Evolutionary conservation across 2,329 filamentous ascomycete species (phyloP).

Genomic region (Periconia macrospinosa): DNA sequence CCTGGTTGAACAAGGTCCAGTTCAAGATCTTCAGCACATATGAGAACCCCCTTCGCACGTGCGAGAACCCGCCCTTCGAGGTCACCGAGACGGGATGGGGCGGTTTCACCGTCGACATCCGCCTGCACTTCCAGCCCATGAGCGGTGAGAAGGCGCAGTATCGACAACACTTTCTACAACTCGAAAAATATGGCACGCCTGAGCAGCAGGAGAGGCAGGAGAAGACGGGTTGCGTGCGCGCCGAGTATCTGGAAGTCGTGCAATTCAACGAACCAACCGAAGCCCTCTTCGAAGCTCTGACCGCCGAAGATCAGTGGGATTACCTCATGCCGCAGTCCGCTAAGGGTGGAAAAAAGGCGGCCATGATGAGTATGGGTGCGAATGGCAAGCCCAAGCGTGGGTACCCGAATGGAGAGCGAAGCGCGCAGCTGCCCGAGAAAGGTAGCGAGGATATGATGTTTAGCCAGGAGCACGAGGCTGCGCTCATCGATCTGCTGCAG

Average conservation of each 20-base stretch:
- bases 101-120: conserved; percentile 95
- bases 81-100: conserved; percentile 96
- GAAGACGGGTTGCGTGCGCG: conserved; percentile 62
- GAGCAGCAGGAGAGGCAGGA: conserved; percentile 63
- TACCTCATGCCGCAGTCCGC: conserved; percentile 40
- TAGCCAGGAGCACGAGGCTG: conserved; percentile 39
- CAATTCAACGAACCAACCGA: conserved; percentile 97
- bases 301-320: conserved; percentile 65
- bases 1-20: conserved; percentile 95
- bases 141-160: conserved; percentile 92
- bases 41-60: conserved; percentile 78
- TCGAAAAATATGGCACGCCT: conserved; percentile 83
- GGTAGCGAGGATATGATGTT: conserved; percentile 36
- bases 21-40: conserved; percentile 99
- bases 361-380: conserved; percentile 22
- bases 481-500: conserved; percentile 32
- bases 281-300: conserved; percentile 85
- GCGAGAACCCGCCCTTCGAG: conserved; percentile 76
- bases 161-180: conserved; percentile 87
- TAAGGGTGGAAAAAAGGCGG: conserved; percentile 49
- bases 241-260: conserved; percentile 89
- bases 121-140: conserved; percentile 88
- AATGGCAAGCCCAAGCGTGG: conserved; percentile 39
- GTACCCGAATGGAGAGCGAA: conserved; percentile 39
- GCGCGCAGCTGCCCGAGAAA: conserved; percentile 39